Evolutionary conservation across 257 asterid genomes (phyloP).

Genomic region (Voacanga thouarsii): DNA sequence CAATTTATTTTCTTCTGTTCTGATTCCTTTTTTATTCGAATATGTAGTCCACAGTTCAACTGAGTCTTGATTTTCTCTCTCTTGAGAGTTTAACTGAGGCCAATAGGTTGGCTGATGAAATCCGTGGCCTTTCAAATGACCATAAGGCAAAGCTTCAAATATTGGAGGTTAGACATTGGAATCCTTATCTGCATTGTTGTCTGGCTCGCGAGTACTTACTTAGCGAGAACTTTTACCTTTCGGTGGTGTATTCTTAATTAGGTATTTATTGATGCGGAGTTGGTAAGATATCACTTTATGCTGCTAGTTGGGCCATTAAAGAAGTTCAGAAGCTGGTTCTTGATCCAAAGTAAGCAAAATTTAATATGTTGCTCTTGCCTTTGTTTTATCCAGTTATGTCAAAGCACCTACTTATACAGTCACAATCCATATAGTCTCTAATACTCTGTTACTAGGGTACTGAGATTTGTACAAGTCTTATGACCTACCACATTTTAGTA

Average conservation of each 20-base stretch:
- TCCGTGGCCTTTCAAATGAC: slow-evolving; percentile 88
- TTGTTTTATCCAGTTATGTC: too few species aligned
- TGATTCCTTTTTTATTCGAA: slow-evolving; percentile 14
- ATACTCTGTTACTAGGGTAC: too few species aligned
- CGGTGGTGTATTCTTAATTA: not conserved
- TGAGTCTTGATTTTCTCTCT: slow-evolving; percentile 95
- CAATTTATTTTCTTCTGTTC: too few species aligned
- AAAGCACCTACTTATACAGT: too few species aligned
- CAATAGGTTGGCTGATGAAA: slow-evolving; percentile 67
- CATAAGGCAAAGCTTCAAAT: slow-evolving; percentile 77
- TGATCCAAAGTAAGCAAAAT: too few species aligned
- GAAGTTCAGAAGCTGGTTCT: slow-evolving; percentile 98
- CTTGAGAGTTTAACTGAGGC: slow-evolving; percentile 88
- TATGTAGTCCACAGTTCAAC: slow-evolving; percentile 79
- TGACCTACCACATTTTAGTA: too few species aligned
- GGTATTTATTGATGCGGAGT: slow-evolving; percentile 49
- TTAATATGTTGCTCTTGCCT: too few species aligned
- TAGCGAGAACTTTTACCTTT: slow-evolving; percentile 11
- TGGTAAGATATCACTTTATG: slow-evolving; percentile 86
- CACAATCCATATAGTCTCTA: too few species aligned
- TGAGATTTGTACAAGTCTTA: too few species aligned
- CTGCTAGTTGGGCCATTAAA: slow-evolving; percentile 93
- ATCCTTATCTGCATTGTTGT: slow-evolving; percentile 2
- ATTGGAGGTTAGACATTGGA: slow-evolving; percentile 90
- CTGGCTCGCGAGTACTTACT: slow-evolving; percentile 4